Conservation (phyloP, 257 asterid genomes). For the Penstemon eatonii region DNA sequence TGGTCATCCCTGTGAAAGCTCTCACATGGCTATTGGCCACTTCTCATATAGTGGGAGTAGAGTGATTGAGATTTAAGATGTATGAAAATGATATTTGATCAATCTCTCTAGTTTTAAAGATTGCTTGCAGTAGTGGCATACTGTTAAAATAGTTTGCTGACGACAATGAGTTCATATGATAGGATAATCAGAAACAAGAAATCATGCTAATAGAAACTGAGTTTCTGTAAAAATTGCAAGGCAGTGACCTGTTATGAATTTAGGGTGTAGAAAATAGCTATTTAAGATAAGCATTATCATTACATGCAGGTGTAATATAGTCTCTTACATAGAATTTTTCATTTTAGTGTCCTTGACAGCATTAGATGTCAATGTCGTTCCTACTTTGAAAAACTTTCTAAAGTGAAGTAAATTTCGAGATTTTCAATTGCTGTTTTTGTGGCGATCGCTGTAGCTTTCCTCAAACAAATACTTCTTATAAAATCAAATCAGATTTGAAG, state of each 20-base stretch:
- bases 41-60: conserved; percentile 15
- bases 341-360: background rate
- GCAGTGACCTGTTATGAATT: conserved; percentile 2
- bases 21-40: conserved; percentile 16
- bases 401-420: conserved; percentile 16
- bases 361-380: background rate
- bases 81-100: background rate
- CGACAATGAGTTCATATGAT: background rate
- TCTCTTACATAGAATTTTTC: background rate
- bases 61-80: conserved; percentile 13
- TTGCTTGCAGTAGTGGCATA: background rate
- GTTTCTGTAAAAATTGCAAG: conserved; percentile 12
- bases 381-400: background rate
- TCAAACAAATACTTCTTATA: background rate
- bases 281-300: conserved; percentile 24
- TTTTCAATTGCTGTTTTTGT: conserved; percentile 19
- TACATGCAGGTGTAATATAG: conserved; percentile 10
- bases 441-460: background rate
- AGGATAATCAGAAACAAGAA: background rate
- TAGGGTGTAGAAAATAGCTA: conserved; percentile 15
- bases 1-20: conserved; percentile 25
- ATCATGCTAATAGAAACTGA: background rate
- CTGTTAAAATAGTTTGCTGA: background rate
- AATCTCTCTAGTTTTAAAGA: background rate
- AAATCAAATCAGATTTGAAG: background rate